phyloP scores from a whole-genome alignment of 768 basidiomycete species.

The Auriscalpium microsporum region DNA sequence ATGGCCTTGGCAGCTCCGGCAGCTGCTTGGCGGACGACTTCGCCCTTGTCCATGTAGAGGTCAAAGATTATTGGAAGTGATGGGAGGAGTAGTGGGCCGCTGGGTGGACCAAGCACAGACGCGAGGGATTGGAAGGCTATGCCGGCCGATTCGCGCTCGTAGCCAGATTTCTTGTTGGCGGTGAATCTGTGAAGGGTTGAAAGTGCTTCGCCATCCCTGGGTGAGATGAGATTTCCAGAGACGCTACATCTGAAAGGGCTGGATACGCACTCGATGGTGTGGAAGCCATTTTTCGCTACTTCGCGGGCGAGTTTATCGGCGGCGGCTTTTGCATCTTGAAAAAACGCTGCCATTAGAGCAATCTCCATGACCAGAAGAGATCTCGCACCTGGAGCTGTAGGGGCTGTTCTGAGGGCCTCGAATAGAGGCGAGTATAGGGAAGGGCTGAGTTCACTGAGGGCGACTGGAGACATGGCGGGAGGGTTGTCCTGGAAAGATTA shows the following conservation, averaged over 20 bases:
- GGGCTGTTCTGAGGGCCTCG: constrained; percentile 29
- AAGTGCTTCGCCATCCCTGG: constrained; percentile 55
- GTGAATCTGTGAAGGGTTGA: constrained; percentile 60
- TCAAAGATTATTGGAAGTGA: constrained; percentile 74
- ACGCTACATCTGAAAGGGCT: constrained; percentile 3
- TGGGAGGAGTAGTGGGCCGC: constrained; percentile 67
- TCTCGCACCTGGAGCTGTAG: constrained; percentile 29
- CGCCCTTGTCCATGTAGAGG: constrained; percentile 89
- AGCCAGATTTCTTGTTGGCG: constrained; percentile 80
- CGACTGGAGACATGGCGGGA: constrained; percentile 44
- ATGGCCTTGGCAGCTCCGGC: constrained; percentile 73
- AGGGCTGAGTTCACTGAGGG: constrained; percentile 35
- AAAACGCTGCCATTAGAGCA: neutral
- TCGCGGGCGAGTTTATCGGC: constrained; percentile 74
- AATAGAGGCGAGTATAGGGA: constrained; percentile 39
- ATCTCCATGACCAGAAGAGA: neutral
- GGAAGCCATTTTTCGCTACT: constrained; percentile 53
- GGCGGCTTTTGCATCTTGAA: constrained; percentile 72
- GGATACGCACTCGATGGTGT: constrained; percentile 46
- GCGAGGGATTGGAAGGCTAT: constrained; percentile 74
- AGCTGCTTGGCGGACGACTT: constrained; percentile 82
- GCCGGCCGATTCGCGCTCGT: constrained; percentile 80
- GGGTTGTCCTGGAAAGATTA: constrained; percentile 4
- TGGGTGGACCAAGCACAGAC: constrained; percentile 55
- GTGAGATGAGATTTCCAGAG: constrained; percentile 8